Percentiles rank a stretch among this genome's conserved stretches.
Conservation (phyloP, 2,329 filamentous ascomycete species). For the Colletotrichum nymphaeae region DNA sequence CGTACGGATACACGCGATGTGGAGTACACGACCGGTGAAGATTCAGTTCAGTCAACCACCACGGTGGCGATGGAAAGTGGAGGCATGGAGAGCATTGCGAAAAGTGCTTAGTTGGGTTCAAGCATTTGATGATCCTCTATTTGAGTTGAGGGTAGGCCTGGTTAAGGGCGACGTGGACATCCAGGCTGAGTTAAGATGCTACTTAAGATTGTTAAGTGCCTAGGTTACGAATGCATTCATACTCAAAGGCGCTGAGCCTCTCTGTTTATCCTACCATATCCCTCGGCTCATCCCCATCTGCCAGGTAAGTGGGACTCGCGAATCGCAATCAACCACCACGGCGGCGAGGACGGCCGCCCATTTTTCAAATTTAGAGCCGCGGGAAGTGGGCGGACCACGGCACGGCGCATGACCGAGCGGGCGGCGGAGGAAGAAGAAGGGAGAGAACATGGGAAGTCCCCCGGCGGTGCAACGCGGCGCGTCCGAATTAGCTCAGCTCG, state of each 20-base stretch:
- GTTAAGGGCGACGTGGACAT: constrained; percentile 23
- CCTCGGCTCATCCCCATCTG: not conserved
- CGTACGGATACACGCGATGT: too few species aligned
- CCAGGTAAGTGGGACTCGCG: not conserved
- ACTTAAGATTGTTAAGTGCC: not conserved
- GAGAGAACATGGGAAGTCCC: not conserved
- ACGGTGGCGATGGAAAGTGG: not conserved
- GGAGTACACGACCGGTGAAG: not conserved
- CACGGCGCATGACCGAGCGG: constrained; percentile 25
- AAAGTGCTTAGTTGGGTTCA: not conserved
- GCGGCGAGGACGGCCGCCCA: not conserved
- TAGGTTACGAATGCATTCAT: not conserved
- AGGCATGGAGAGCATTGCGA: not conserved
- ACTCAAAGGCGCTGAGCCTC: constrained; percentile 9
- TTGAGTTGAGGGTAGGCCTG: not conserved
- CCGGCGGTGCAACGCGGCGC: not conserved
- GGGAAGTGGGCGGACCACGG: constrained; percentile 24
- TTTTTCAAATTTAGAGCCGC: not conserved
- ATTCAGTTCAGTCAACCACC: not conserved
- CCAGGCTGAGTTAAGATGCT: constrained; percentile 11
- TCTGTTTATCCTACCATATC: not conserved
- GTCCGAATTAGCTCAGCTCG: constrained; percentile 12
- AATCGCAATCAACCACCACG: not conserved
- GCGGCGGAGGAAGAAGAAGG: not conserved
- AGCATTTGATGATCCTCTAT: not conserved